A percentile compares a stretch with the other conserved stretches of the same genome.
These are phyloP conservation scores for Inga oerstediana DNA, from an alignment of 306 rosid genomes.

Conservation along the genomic window DNA sequence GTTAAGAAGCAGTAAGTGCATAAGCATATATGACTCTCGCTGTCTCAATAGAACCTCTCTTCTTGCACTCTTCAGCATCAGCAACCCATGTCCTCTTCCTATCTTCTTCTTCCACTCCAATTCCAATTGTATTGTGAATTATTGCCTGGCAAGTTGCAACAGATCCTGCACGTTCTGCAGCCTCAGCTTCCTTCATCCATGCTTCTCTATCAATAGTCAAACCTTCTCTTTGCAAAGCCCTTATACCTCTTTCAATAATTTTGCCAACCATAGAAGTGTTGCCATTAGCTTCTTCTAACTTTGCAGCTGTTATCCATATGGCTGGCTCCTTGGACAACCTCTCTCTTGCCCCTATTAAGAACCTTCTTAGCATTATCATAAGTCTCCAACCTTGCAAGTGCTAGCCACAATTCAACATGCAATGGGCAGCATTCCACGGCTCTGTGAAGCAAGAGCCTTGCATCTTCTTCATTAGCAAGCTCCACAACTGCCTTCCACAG, in stretches of 20 bases:
- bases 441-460: no score
- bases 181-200: slow-evolving; percentile 97
- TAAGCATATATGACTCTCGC: slow-evolving; percentile 51
- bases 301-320: no score
- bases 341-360: no score
- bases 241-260: slow-evolving; percentile 83
- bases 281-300: no score
- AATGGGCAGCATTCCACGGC: no score
- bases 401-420: no score
- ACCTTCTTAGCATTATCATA: no score
- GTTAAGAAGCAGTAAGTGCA: no score
- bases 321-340: no score
- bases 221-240: slow-evolving; percentile 85
- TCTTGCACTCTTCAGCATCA: slow-evolving; percentile 93
- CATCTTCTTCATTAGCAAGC: no score
- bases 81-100: slow-evolving; percentile 96
- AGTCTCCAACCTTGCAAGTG: no score
- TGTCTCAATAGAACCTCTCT: slow-evolving; percentile 85
- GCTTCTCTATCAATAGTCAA: slow-evolving; percentile 76
- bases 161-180: slow-evolving; percentile 83
- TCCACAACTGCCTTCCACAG: no score
- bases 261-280: slow-evolving; percentile 37
- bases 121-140: slow-evolving; percentile 67
- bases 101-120: slow-evolving; percentile 88
- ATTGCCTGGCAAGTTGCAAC: slow-evolving; percentile 83